Evolutionary conservation across 2,329 filamentous ascomycete genomes (phyloP), one percentile per base, ranked within the genome.

Genomic region (Hypoxylon sp.): DNA sequence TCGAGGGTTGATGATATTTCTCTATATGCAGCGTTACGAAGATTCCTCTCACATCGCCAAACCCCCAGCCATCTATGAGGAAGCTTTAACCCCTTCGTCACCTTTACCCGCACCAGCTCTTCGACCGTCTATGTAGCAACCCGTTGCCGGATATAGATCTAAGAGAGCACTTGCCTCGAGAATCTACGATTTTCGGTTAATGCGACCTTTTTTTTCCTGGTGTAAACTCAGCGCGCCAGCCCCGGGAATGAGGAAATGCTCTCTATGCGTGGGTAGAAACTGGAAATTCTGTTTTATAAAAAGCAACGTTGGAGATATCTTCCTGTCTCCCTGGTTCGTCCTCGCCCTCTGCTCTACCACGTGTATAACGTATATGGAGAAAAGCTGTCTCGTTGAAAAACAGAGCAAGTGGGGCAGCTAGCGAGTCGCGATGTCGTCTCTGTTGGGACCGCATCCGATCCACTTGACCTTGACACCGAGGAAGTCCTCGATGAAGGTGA

Each of bases 401-500:
- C 14, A 4, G 8, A 11, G 18, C 18, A 7, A 18, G 24, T 22
- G 16, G 26, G 4, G 18, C 12, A 28, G 18, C 55, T 46, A 66
- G 6, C 64, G 64, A 51, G 45, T 40, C 11, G 64, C 11, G 46
- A 67, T 57, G 22, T 67, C 64, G 28, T 67, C 64, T 24, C 64
- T 14, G 44, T 60, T 61, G 11, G 64, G 60, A 11, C 64, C 64
- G 46, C 64, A 67, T 14, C 64, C 64, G 33, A 70, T 64, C 68
- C 63, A 70, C 42, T 57, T 57, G 36, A 71, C 45, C 24, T 28
- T 62, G 12, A 71, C 58, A 20, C 52, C 67, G 20, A 61, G 56
- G 48, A 65, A 64, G 30, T 69, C 51, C 28, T 69, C 67, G 36
- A 70, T 73, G 48, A 68, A 61, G 75, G 87, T 82, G 59, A 93